Conservation (phyloP, 768 basidiomycete species). For the Boletus subcaerulescens region DNA sequence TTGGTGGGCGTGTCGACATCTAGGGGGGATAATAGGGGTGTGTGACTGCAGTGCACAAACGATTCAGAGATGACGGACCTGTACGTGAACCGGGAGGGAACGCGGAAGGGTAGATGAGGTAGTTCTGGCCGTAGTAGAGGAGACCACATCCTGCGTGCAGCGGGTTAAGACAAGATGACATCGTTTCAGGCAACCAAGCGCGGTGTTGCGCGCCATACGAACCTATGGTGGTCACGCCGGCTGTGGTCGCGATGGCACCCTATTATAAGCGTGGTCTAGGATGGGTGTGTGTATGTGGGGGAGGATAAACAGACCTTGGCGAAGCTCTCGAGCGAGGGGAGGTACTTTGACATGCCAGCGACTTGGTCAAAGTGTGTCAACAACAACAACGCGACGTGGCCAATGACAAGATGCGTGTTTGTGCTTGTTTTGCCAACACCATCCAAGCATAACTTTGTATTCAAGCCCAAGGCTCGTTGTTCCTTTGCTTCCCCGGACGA, state of each 20-base stretch:
- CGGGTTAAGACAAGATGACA: background rate
- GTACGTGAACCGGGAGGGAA: constrained; percentile 77
- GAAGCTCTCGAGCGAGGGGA: constrained; percentile 43
- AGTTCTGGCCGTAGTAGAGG: constrained; percentile 83
- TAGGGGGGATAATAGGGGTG: constrained; percentile 18
- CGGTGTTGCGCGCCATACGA: constrained; percentile 5
- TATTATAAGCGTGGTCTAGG: constrained; percentile 17
- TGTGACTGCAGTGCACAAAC: background rate
- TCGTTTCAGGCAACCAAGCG: background rate
- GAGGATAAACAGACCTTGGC: constrained; percentile 36
- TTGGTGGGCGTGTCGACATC: constrained; percentile 72
- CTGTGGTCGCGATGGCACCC: constrained; percentile 56
- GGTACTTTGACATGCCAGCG: constrained; percentile 34
- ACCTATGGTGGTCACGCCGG: constrained; percentile 58
- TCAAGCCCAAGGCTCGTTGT: too few relatives aligned
- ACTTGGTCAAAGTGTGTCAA: background rate
- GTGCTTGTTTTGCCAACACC: constrained; percentile 8
- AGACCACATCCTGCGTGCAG: constrained; percentile 57
- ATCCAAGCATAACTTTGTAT: too few relatives aligned
- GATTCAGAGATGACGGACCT: constrained; percentile 41
- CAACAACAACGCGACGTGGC: background rate
- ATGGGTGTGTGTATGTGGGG: background rate
- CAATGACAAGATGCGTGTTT: constrained; percentile 4
- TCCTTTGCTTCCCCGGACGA: too few relatives aligned
- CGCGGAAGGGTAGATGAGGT: constrained; percentile 86